Evolutionary conservation across 345 rosid genomes (phyloP), one percentile per base, ranked within the genome.

Genomic region (Bruguiera parviflora): DNA sequence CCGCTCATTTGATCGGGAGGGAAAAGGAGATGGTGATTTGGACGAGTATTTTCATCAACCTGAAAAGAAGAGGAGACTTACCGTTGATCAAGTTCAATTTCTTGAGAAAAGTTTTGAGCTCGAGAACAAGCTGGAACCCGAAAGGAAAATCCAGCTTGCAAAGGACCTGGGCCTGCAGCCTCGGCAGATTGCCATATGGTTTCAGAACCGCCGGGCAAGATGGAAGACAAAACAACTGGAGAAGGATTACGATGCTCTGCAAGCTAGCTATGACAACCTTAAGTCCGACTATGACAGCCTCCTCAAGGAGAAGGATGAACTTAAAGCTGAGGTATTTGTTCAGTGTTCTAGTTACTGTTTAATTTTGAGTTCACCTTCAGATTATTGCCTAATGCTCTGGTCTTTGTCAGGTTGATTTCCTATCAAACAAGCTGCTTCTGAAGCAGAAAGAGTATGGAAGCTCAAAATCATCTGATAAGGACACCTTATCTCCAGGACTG

Each of bases 91-190:
- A 64, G 73, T 74, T 27, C 73, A 63, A 37, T 68, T 68, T 43
- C 77, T 74, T 57, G 77, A 74, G 32, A 68, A 63, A 20, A 74
- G 73, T 68, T 74, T 73, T 21, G 77, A 73, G 67, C 64, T 67
- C 7, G 77, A 73, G 46, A 73, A 73, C 77, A 73, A 73, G 77
- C 77, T 73, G 7, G 77, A 73, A 62, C 77, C 77, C 3, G 77
- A 73, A 67, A 66, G 77, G 77, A 74, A 74, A 68, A 33, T 63
- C 68, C 72, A 68, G 65, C 77, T 74, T 3, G 77, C 77, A 13
- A 74, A 68, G 69, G 73, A 74, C 64, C 64, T 68, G n/a, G 73
- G 77, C 43, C 61, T 74, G 43, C 73, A 74, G 55, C 77, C 77
- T 64, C 64, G 77, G 58, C 77, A 74, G 64, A 68, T 74, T 49